These are phyloP conservation scores for Penicillium psychrosexuale DNA, from an alignment of 2,329 filamentous ascomycete genomes.

Conservation along the genomic window DNA sequence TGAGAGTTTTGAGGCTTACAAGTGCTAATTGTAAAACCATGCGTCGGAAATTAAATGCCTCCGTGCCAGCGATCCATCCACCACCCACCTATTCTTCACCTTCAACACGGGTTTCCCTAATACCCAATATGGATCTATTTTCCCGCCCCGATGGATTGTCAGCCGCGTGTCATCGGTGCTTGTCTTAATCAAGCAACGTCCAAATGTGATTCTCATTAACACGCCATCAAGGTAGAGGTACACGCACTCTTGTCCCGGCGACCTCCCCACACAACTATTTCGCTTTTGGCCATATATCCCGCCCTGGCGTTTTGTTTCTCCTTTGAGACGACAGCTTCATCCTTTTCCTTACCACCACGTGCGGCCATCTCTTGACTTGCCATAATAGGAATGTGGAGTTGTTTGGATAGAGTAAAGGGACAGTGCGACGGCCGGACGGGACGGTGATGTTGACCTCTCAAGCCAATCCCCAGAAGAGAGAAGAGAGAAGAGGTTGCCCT, in stretches of 20 bases:
- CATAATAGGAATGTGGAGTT: neutral
- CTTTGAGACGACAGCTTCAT: neutral
- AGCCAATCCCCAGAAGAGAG: neutral
- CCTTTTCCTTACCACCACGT: neutral
- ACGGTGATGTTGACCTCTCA: neutral
- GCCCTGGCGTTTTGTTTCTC: neutral
- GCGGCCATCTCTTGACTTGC: neutral
- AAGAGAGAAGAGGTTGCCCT: neutral
- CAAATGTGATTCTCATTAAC: no score
- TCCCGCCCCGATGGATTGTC: no score
- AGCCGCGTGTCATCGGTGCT: no score
- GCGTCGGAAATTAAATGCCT: no score
- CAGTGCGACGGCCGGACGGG: neutral
- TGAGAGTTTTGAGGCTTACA: neutral
- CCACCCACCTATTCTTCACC: neutral
- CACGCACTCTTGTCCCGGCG: no score
- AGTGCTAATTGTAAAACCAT: no score
- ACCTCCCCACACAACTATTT: no score
- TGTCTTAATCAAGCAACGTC: no score
- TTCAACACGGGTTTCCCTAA: neutral
- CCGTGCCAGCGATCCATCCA: no score
- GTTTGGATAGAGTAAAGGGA: neutral
- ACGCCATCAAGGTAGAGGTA: no score
- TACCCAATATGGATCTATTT: neutral
- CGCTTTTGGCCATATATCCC: no score